A percentile compares a stretch with the other conserved stretches of the same genome.
phyloP scores from a whole-genome alignment of 805 yeast species.

The Dipodascopsis uninucleata region DNA sequence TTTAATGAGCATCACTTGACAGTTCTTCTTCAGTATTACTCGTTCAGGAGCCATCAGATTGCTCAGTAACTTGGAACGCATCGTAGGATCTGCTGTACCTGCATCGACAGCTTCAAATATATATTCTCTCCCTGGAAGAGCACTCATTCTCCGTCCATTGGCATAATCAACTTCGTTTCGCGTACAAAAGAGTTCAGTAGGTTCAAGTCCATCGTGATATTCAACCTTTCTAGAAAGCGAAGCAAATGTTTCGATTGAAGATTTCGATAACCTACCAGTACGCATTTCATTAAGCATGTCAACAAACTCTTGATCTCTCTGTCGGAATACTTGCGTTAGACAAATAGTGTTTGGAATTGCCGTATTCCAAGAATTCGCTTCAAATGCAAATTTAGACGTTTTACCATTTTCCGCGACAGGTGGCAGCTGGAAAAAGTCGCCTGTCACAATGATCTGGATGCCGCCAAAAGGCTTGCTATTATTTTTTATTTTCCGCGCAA shows the following conservation, averaged over 20 bases:
- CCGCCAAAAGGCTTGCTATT: conserved; percentile 81
- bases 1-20: conserved; percentile 92
- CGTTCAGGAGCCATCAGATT: conserved; percentile 67
- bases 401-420: conserved; percentile 59
- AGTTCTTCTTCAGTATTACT: conserved; percentile 69
- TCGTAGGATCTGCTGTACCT: conserved; percentile 31
- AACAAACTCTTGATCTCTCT: conserved; percentile 69
- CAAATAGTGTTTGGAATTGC: conserved; percentile 64
- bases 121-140: conserved; percentile 47
- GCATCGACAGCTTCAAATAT: conserved; percentile 48
- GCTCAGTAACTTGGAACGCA: conserved; percentile 44
- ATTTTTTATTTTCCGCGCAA: conserved; percentile 60
- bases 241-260: conserved; percentile 48
- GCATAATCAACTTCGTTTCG: conserved; percentile 80
- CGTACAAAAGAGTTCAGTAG: conserved; percentile 87
- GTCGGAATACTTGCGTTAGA: conserved; percentile 80
- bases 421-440: conserved; percentile 96
- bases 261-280: conserved; percentile 57
- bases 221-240: conserved; percentile 50
- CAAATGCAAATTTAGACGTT: conserved; percentile 62
- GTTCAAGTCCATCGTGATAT: conserved; percentile 72
- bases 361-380: conserved; percentile 63
- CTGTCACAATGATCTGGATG: conserved; percentile 80
- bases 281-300: conserved; percentile 78
- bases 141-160: conserved; percentile 50